Base-by-base conservation (phyloP, 495 filamentous ascomycete species). In the Aspergillus affinis region DNA sequence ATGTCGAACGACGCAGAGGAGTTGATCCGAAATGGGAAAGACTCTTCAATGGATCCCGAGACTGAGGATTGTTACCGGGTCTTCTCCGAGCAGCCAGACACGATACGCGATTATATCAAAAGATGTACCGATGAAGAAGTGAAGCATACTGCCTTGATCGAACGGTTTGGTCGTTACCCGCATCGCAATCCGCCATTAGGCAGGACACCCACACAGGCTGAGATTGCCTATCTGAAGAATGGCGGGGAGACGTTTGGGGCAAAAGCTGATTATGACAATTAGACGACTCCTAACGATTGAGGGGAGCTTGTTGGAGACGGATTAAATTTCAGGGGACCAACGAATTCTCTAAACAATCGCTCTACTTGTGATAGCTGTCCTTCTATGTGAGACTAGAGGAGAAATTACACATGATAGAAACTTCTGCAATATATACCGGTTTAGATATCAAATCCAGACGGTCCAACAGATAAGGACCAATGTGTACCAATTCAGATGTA, bases 221-320 rank as follows among this genome's bases (percentile, higher is more conserved):
- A 41, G 36, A 41, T 41, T 41, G 36, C 36, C 36, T 41, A 41
- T 15, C 36, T 41, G 36, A 41, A 41, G 13, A 41, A 41, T 41
- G 36, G 36, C 36, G 36, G 36, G 36, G 9, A 41, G 12, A 41
- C 36, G 4, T 41, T 41, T 10, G 36, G 36, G 10, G 36, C 36
- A 4, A 41, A 41, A 41, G 36, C 36, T 51, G 48, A 51, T n/a
- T 51, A 27, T 21, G n/a, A 51, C 36, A 41, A 41, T 41, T 41
- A 15, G 4, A 41, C 2, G 29, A 32, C 29, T 8, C 29, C 29
- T 32, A 6, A 32, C 1, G 29, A 32, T 8, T 8, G 29, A 32
- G 29, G 29, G 10, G 29, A 32, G 29, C 29, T 32, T 32, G 7
- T 8, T 1, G 29, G n/a, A n/a, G n/a, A n/a, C 29, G 29, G 8